phyloP scores from a whole-genome alignment of 345 rosid genomes.

The Stellera chamaejasme region DNA sequence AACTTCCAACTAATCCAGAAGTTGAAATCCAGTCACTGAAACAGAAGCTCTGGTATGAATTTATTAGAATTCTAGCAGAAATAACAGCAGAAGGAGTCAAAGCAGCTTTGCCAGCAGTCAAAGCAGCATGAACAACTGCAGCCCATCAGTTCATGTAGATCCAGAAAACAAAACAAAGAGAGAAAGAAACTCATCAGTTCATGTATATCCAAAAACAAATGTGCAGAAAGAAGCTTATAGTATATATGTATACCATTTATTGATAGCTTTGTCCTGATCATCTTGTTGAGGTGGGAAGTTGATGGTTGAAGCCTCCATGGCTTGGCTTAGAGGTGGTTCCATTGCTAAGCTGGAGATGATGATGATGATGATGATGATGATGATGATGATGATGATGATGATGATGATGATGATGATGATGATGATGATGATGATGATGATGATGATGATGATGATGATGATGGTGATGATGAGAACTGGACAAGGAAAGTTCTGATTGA shows the following conservation, averaged over 20 bases:
- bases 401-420: too few relatives aligned
- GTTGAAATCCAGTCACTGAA: too few relatives aligned
- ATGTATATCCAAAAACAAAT: not conserved
- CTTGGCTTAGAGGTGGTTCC: constrained; percentile 36
- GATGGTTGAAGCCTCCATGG: constrained; percentile 21
- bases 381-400: not conserved
- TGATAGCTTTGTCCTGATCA: constrained; percentile 23
- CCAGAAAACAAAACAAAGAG: not conserved
- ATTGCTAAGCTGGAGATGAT: constrained; percentile 6
- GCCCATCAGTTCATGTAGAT: not conserved
- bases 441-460: not conserved
- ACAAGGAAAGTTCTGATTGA: not conserved
- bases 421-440: not conserved
- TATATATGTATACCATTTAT: constrained; percentile 22
- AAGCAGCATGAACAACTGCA: constrained; percentile 50
- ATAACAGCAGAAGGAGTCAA: constrained; percentile 33
- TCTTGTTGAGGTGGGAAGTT: constrained; percentile 25
- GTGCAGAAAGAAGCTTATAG: too few relatives aligned
- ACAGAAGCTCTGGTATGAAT: not conserved
- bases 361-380: not conserved
- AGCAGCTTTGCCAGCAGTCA: constrained; percentile 33
- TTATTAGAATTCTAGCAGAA: constrained; percentile 9
- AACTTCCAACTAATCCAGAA: too few relatives aligned
- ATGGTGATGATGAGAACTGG: too few relatives aligned
- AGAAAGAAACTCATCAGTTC: not conserved